Percentiles rank a stretch among this genome's conserved stretches.
These are phyloP conservation scores for Botryotinia calthae DNA, from an alignment of 2,329 filamentous ascomycete species.

Conservation along the genomic window DNA sequence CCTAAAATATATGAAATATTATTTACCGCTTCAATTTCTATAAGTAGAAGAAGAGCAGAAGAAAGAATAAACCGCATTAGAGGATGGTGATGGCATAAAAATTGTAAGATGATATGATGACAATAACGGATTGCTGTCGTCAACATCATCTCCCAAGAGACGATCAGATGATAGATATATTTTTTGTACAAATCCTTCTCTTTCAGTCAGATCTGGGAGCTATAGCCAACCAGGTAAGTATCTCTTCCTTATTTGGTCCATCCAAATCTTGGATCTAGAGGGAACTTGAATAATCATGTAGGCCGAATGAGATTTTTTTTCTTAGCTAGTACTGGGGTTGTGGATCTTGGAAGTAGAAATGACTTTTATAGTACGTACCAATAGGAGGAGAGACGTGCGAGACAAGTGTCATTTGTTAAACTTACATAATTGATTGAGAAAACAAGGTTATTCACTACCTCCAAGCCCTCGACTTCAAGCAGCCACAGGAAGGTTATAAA, in stretches of 20 bases:
- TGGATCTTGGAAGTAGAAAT: not conserved
- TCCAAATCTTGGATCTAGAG: not conserved
- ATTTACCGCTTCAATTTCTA: not conserved
- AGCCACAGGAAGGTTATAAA: not conserved
- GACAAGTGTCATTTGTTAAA: not conserved
- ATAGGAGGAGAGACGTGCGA: not conserved
- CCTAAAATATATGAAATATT: not conserved
- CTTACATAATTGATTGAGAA: not conserved
- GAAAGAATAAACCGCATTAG: not conserved
- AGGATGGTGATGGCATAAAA: not conserved
- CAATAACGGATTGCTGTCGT: not conserved
- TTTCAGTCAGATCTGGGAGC: not conserved
- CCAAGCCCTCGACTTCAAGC: not conserved
- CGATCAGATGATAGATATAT: not conserved
- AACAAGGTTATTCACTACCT: not conserved
- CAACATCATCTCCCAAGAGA: not conserved
- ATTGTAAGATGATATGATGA: not conserved
- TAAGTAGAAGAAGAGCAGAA: not conserved
- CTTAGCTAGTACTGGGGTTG: not conserved
- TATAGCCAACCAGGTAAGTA: not conserved
- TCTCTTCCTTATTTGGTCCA: not conserved
- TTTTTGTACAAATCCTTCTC: not conserved
- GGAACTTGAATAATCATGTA: not conserved
- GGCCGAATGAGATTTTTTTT: not conserved
- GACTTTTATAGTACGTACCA: not conserved